Evolutionary conservation across 2,329 filamentous ascomycete genomes (phyloP), one percentile per base, ranked within the genome.

Genomic region (Sarocladiaceae sp.): DNA sequence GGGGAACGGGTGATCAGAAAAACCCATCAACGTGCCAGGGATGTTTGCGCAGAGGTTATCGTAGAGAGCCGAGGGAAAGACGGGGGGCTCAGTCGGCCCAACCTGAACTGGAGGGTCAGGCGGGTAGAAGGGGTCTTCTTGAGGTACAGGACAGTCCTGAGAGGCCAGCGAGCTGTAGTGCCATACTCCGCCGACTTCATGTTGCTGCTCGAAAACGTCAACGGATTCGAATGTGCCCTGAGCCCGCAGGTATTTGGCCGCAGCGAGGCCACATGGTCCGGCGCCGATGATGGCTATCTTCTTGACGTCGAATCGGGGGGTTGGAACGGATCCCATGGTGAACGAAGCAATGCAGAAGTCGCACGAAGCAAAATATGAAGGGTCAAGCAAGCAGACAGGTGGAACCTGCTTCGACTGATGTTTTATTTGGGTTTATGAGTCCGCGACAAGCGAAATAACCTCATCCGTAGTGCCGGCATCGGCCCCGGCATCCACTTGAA

Each of bases 21-120:
- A 96, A 3, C 73, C 69, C 91, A 97, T 97, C 43, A 96, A 60
- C 0, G 73, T 70, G 47, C 84, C 79, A 0, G 89, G 86, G 39
- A 96, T 89, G 60, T 97, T 97, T 18, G 90, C 89, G 56, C 95
- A 83, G 13, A 96, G 69, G 19, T 74, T 67, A 39, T 88, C 80
- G 61, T 96, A 96, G 64, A 95, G 78, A 3, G 90, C 85, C 15
- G 85, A 88, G n/a, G 87, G 72, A 56, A 91, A 95, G 2, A 80
- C 62, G 5, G 83, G 76, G 23, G 32, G 2, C 13, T 29, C 44
- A 23, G 40, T 33, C 15, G 21, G 29, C 37, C 58, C 55, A 15
- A 61, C 58, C 67, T 72, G 78, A 46, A 81, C 62, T 4, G 86
- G 84, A 45, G 74, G 70, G 50, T 90, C 84, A 1, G 76, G 70